Base-by-base conservation (phyloP, 179 eudicot genomes). In the Pouteria campechiana region DNA sequence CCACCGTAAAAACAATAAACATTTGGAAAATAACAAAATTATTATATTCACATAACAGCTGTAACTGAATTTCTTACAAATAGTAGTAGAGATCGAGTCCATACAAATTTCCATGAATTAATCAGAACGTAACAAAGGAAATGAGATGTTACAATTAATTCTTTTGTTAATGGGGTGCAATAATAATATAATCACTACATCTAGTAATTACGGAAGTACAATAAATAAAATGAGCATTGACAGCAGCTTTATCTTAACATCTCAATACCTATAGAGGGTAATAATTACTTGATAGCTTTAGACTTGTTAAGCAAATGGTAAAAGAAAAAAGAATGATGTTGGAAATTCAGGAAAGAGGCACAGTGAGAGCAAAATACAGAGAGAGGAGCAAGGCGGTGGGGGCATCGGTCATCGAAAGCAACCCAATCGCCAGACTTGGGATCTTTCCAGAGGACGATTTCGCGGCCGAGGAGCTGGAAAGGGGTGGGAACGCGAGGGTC, bases 381-480 rank as follows among this genome's bases (percentile, higher is more conserved):
- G 40, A 89, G 70, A 58, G 97, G 97, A 13, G 97, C 97, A 24
- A 89, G 81, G 19, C 97, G 92, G 53, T 89, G 97, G 17, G 97
- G 97, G 69, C 95, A 84, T 23, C 78, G 78, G 37, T 89, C 95
- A 54, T 89, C 95, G 7, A 90, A 61, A 42, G 83, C 95, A 38
- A 79, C 84, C 98, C 98, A 90, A 18, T 70, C 46, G 28, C 75
- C 55, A 18, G 17, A 17, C 18, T 60, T 38, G 4, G 45, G 54
- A 22, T 76, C 79, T 52, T 81, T 81, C 98, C 98, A 90, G 46
- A 90, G 52, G 13, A 81, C 95, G 30, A 90, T 59, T 52, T 90
- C 95, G 11, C 89, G 85, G 14, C 82, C 82, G 32, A 85, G 81
- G 7, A 90, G 83, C 67, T 86, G 95, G 38, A 84, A 89, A 9